Base-by-base conservation (phyloP, 2,329 filamentous ascomycete genomes). In the Aureobasidium leucospermi region DNA sequence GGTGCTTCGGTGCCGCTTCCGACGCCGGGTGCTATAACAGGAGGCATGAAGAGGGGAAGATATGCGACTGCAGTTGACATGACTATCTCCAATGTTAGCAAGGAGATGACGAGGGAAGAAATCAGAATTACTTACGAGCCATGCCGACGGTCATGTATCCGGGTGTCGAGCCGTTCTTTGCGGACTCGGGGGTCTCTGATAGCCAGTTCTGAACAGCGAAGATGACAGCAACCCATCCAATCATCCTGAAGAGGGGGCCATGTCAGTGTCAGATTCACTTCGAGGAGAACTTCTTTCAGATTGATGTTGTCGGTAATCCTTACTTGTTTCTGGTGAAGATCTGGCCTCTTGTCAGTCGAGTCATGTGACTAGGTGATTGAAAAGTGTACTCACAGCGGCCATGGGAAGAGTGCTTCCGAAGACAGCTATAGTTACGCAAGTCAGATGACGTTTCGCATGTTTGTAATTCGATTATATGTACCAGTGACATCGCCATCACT, bases 241-340 rank as follows among this genome's bases (percentile, higher is more conserved):
- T 80, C 78, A 85, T 80, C 67, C 82, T 86, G 68, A 65, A 61
- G 32, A 43, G 4, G 13, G 9, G 36, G 45, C 31, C 53, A 13
- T 16, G 29, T 58, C n/a, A 61, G 34, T 9, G 29, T 2, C 8
- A 6, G 2, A 4, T 19, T 15, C n/a, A 11, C 15, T 10, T 38
- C 11, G 6, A 23, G 23, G 23, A 23, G 23, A 23, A 23, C 3
- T 15, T 34, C 32, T 8, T 5, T 15, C 34, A n/a, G 23, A 11
- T 6, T 23, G 4, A 45, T 39, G 11, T n/a, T 7, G 16, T 7
- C 3, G 34, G 29, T 28, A 23, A 5, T 45, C 41, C 78, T 75
- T 76, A 94, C 81, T 89, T 88, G 77, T 96, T 96, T 66, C 91
- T 83, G 67, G 88, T 94, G 72, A 96, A 94, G 81, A 96, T 95